These are phyloP conservation scores for Russula sp. DNA, from an alignment of 768 basidiomycete species.

Conservation along the genomic window DNA sequence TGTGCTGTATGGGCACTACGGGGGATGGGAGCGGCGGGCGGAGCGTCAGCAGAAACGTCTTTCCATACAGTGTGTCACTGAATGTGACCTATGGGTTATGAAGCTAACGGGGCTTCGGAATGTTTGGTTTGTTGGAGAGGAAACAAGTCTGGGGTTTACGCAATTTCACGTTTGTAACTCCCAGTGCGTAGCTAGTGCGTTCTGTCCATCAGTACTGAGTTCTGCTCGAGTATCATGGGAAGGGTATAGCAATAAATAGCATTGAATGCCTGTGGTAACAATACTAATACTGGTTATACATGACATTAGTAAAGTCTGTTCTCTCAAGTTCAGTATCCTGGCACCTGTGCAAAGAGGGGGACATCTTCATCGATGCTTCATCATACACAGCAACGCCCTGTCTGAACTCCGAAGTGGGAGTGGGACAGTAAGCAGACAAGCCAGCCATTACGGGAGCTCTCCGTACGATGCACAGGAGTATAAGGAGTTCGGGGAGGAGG, in stretches of 20 bases:
- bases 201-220: background rate
- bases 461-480: background rate
- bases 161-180: background rate
- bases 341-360: background rate
- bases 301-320: background rate
- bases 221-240: background rate
- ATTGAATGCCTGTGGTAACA: background rate
- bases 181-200: background rate
- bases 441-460: background rate
- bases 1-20: too few relatives aligned
- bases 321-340: background rate
- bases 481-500: background rate
- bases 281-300: background rate
- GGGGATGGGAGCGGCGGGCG: too few relatives aligned
- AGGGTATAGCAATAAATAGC: background rate
- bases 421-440: background rate
- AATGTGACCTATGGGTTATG: too few relatives aligned
- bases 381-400: background rate
- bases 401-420: background rate
- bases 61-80: background rate
- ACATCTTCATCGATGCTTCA: background rate
- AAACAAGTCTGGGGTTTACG: background rate
- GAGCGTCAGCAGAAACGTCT: background rate
- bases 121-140: background rate
- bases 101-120: background rate